Percentiles rank a stretch among this genome's conserved stretches.
Evolutionary conservation across 495 filamentous ascomycete genomes (phyloP).

Genomic region (Thozetella sp.): DNA sequence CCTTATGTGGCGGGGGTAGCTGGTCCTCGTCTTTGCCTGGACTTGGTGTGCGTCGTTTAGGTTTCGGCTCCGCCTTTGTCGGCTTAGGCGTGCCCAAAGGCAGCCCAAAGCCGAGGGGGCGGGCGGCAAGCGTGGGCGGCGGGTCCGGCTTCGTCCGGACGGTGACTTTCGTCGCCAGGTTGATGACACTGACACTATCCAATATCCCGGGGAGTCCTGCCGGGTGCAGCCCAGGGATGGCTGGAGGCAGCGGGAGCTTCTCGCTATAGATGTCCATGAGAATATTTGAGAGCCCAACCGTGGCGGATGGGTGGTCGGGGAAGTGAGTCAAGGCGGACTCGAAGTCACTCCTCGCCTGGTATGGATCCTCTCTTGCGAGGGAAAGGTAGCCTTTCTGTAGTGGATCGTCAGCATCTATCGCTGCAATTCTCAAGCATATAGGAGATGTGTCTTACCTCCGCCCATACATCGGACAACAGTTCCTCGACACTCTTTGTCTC

Average conservation of each 20-base stretch:
- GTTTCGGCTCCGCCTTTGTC: slow-evolving; percentile 3
- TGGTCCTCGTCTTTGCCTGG: slow-evolving; percentile 14
- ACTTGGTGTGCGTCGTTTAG: slow-evolving; percentile 11
- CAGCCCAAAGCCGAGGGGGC: slow-evolving; percentile 40
- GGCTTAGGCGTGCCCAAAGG: slow-evolving; percentile 18
- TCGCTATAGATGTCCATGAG: slow-evolving; percentile 84
- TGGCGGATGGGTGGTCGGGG: slow-evolving; percentile 77
- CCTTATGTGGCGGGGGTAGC: slow-evolving; percentile 44
- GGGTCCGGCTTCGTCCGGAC: slow-evolving; percentile 12
- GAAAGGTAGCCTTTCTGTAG: slow-evolving; percentile 68
- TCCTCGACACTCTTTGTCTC: slow-evolving; percentile 74
- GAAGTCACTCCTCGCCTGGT: slow-evolving; percentile 70
- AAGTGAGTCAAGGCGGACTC: slow-evolving; percentile 78
- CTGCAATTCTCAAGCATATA: neutral
- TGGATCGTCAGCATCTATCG: slow-evolving; percentile 29
- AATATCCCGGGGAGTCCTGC: neutral
- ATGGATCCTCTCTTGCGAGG: slow-evolving; percentile 59
- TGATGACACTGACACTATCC: slow-evolving; percentile 3
- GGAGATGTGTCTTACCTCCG: slow-evolving; percentile 56
- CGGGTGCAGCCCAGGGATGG: slow-evolving; percentile 33
- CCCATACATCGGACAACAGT: slow-evolving; percentile 77
- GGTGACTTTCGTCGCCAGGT: slow-evolving; percentile 10
- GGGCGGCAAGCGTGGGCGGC: slow-evolving; percentile 27
- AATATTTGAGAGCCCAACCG: slow-evolving; percentile 79
- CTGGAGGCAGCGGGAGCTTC: slow-evolving; percentile 50